phyloP scores from a whole-genome alignment of 2,329 filamentous ascomycete genomes.

The Chalaropsis ovoidea region DNA sequence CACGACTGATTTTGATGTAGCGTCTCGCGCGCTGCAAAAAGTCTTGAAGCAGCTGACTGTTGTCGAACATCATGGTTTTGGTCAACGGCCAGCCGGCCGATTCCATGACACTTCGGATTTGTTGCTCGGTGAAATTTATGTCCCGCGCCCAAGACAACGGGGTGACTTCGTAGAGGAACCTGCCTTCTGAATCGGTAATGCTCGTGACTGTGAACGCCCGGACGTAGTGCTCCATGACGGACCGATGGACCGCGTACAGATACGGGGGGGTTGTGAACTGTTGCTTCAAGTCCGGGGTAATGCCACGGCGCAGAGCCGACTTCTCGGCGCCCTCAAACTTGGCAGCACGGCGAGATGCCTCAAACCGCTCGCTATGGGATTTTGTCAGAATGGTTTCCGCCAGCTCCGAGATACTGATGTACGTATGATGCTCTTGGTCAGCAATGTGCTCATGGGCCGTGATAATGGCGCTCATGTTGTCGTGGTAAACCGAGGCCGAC shows the following conservation, averaged over 20 bases:
- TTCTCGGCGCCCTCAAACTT: constrained; percentile 9
- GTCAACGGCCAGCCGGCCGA: constrained; percentile 22
- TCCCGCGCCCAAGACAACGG: constrained; percentile 30
- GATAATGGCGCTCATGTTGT: constrained; percentile 41
- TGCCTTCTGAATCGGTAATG: constrained; percentile 30
- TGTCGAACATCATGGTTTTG: constrained; percentile 25
- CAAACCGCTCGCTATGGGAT: not conserved
- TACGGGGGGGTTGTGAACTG: constrained; percentile 35
- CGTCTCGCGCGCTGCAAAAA: constrained; percentile 44
- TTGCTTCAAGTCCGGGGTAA: constrained; percentile 3
- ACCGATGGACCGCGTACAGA: constrained; percentile 61
- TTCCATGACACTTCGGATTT: constrained; percentile 30
- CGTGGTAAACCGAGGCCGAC: constrained; percentile 40
- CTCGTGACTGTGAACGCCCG: constrained; percentile 46
- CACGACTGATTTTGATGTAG: constrained; percentile 44
- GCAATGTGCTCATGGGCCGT: constrained; percentile 37
- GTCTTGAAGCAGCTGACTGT: constrained; percentile 30
- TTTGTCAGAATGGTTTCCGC: constrained; percentile 31
- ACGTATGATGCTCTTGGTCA: constrained; percentile 33
- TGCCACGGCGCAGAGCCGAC: not conserved
- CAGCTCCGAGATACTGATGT: constrained; percentile 44
- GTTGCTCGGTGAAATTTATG: constrained; percentile 31
- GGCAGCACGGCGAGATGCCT: not conserved
- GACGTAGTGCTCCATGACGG: constrained; percentile 50
- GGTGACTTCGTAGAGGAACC: constrained; percentile 51